Conservation (phyloP, 345 rosid species). For the Eucalyptus curtisii region DNA sequence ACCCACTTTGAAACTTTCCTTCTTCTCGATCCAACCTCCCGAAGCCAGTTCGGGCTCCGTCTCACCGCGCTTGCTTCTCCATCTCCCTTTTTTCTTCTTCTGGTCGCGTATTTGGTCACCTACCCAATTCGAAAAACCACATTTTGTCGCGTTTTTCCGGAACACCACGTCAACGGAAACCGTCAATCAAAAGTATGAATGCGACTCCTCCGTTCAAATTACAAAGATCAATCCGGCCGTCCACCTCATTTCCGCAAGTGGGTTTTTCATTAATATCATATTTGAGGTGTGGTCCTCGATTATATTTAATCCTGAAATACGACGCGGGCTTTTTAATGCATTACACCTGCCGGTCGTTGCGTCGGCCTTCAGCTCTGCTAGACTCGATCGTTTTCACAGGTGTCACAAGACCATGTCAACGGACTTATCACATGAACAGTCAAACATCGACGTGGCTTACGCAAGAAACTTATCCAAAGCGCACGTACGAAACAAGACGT, state of each 20-base stretch:
- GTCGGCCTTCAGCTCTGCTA: background rate
- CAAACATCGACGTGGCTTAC: no score
- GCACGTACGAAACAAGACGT: background rate
- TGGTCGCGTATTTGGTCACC: background rate
- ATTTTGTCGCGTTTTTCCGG: no score
- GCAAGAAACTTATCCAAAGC: background rate
- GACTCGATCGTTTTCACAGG: background rate
- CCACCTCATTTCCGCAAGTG: background rate
- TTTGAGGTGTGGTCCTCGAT: background rate
- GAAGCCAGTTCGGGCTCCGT: background rate
- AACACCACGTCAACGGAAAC: background rate
- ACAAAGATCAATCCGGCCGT: background rate
- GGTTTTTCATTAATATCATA: background rate
- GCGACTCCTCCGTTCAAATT: background rate
- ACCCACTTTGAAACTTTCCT: background rate
- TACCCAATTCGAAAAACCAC: background rate
- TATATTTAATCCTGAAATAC: background rate
- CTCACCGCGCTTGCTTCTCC: background rate
- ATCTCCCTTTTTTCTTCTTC: background rate
- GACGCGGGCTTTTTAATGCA: rapidly evolving
- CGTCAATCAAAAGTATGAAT: rapidly evolving
- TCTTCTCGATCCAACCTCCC: background rate
- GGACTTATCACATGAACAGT: background rate
- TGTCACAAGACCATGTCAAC: background rate
- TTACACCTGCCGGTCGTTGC: background rate